A percentile compares a stretch with the other conserved stretches of the same genome.
Conservation (phyloP, 768 basidiomycete genomes). For the Trametes cingulata region DNA sequence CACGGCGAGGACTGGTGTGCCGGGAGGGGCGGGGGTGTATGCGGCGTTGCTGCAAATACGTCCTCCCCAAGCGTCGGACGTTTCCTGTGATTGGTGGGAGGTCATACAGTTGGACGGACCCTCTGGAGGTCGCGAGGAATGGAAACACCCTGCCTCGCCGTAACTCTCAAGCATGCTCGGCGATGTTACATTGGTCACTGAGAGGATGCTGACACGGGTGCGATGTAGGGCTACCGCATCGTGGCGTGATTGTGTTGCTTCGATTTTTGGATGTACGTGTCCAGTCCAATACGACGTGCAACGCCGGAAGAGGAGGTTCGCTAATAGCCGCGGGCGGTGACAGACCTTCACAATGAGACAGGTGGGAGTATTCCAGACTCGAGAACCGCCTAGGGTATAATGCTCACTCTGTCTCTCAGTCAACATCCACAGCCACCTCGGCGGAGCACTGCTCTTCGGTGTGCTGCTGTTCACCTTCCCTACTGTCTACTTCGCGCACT, state of each 20-base stretch:
- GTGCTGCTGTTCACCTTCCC: constrained; percentile 57
- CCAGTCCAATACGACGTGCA: not conserved
- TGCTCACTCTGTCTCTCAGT: constrained; percentile 44
- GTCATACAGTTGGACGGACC: too few relatives aligned
- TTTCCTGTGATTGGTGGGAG: too few relatives aligned
- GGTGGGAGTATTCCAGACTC: constrained; percentile 42
- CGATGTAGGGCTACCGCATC: constrained; percentile 52
- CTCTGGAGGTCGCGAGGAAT: too few relatives aligned
- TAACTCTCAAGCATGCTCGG: not conserved
- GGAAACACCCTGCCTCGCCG: too few relatives aligned
- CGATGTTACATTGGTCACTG: too few relatives aligned
- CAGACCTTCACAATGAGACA: constrained; percentile 81
- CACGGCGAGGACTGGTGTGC: too few relatives aligned
- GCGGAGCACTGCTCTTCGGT: constrained; percentile 63
- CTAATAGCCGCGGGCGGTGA: not conserved
- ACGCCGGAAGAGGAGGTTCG: not conserved
- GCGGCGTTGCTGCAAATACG: too few relatives aligned
- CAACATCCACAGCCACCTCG: constrained; percentile 84
- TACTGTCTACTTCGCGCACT: constrained; percentile 48
- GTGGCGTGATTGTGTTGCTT: constrained; percentile 62
- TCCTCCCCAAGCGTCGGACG: too few relatives aligned
- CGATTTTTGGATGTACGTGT: constrained; percentile 67
- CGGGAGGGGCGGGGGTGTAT: too few relatives aligned
- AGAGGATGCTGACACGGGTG: too few relatives aligned
- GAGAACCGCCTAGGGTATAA: constrained; percentile 11